Base-by-base conservation (phyloP, 441 rosid genomes). In the Euphorbia schlechtendalii region DNA sequence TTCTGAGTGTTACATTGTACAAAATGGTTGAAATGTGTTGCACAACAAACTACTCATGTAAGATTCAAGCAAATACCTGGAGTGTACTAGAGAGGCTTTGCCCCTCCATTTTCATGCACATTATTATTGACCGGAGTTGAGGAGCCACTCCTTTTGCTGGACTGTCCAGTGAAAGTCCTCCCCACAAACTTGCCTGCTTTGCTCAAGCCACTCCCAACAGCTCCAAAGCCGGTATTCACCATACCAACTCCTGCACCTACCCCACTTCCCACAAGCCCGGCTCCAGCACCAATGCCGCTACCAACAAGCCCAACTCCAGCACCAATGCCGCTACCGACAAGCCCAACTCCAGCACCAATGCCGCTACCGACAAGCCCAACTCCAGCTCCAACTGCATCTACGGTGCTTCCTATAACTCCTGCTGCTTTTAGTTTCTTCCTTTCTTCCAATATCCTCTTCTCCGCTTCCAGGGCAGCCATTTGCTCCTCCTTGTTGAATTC, bases 151-250 rank as follows among this genome's bases (percentile, higher is more conserved):
- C 81, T 75, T 79, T 75, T 87, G 83, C 91, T 83, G 20, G 88
- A 76, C 51, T 89, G 88, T 84, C 97, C 97, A 0, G 99, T 88
- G 25, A 88, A 72, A 8, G 90, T 90, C 78, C 97, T 78, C 57
- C 99, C 96, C 90, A 94, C 81, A 62, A 90, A 89, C 80, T 77
- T 87, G 30, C 96, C 99, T 17, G 99, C 96, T 78, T 82, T 94
- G 82, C 84, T 83, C 71, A 89, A 74, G 64, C 97, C 92, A 20
- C 84, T 89, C 64, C 95, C 93, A 11, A 86, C 90, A 36, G 87
- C 69, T 41, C 96, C 92, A 10, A 91, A 49, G 3, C 98, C 96
- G 24, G 80, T 89, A 59, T 93, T 94, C 12, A 86, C 89, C 8
- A 92, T 46, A n/a, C 96, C 92, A 7, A 78, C 97, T 10, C 91